A percentile compares a stretch with the other conserved stretches of the same genome.
Evolutionary conservation across 1,284 basidiomycete genomes (phyloP).

Genomic region (Ceratobasidium sp.): DNA sequence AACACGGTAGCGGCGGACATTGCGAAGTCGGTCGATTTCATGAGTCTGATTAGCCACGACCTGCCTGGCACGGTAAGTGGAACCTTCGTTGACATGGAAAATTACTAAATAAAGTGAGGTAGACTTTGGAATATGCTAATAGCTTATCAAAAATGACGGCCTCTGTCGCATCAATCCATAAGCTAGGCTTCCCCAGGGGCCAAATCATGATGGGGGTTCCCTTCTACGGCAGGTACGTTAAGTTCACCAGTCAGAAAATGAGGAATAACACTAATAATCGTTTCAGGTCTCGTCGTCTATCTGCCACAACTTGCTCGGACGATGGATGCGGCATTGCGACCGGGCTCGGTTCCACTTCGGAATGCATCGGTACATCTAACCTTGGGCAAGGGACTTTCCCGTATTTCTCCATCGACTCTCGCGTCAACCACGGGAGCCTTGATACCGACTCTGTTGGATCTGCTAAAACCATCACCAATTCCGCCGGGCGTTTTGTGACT

Average conservation of each 20-base stretch:
- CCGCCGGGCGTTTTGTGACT: constrained; percentile 15
- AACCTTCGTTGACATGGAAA: neutral
- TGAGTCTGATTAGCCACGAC: constrained; percentile 35
- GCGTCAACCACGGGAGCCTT: neutral
- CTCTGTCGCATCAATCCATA: constrained; percentile 19
- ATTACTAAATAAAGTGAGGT: neutral
- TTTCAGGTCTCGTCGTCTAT: constrained; percentile 16
- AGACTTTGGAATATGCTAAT: constrained; percentile 37
- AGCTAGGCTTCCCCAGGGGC: constrained; percentile 26
- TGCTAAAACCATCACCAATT: neutral
- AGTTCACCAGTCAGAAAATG: neutral
- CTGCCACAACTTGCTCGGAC: constrained; percentile 8
- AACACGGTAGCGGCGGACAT: constrained; percentile 38
- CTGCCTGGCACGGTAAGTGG: constrained; percentile 35
- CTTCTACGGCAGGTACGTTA: constrained; percentile 38
- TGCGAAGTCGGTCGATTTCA: constrained; percentile 27
- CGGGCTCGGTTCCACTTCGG: constrained; percentile 23
- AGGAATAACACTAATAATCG: neutral
- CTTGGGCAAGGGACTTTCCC: constrained; percentile 41
- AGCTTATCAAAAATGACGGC: constrained; percentile 18
- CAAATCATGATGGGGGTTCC: constrained; percentile 42
- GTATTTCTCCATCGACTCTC: constrained; percentile 24
- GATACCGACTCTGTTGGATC: neutral
- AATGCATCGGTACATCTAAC: constrained; percentile 13
- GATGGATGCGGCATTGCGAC: constrained; percentile 28